A percentile compares a stretch with the other conserved stretches of the same genome.
Evolutionary conservation across 176 grass and related monocot genomes (phyloP).

Genomic region (bread wheat (Triticum aestivum)): IWGSC_CS_RefSeq_v2.1 NC_057813.1:155763801-155764300

Average conservation of each 20-base stretch:
- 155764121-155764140: neutral
- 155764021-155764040: neutral
- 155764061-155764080: neutral
- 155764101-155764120: neutral
- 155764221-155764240: neutral
- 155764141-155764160: neutral
- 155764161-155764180: neutral
- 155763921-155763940: neutral
- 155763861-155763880: neutral
- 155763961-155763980: neutral
- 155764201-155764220: neutral
- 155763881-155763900: neutral
- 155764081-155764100: neutral
- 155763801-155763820: conserved; percentile 47
- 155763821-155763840: conserved; percentile 46
- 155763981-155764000: neutral
- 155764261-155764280: neutral
- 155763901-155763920: neutral
- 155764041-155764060: neutral
- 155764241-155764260: neutral
- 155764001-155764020: neutral
- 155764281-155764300: neutral
- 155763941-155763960: neutral
- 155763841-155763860: neutral
- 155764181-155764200: neutral